These are phyloP conservation scores for Entonaema liquescens DNA, from an alignment of 495 filamentous ascomycete genomes.

Conservation along the genomic window DNA sequence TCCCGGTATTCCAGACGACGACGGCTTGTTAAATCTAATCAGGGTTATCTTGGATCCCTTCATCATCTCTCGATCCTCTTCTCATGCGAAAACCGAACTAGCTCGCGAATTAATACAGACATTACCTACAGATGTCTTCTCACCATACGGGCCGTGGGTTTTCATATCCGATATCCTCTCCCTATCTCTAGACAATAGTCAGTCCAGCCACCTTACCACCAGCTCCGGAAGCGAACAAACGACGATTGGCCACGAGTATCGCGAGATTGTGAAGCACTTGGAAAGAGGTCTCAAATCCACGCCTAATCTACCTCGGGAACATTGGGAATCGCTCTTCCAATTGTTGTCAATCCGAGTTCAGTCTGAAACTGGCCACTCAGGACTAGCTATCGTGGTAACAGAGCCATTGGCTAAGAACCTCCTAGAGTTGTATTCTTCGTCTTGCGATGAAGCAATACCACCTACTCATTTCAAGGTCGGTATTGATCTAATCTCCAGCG, in stretches of 20 bases:
- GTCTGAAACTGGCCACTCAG: conserved; percentile 71
- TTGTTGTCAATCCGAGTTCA: conserved; percentile 65
- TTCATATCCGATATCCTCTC: conserved; percentile 49
- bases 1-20: conserved; percentile 53
- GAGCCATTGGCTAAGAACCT: conserved; percentile 74
- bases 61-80: conserved; percentile 31
- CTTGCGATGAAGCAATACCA: conserved; percentile 2
- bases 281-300: conserved; percentile 66
- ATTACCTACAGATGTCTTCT: conserved; percentile 50
- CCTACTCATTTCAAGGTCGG: conserved; percentile 45
- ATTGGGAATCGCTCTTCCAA: conserved; percentile 70
- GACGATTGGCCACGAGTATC: conserved; percentile 66
- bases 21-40: conserved; percentile 53
- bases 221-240: conserved; percentile 47
- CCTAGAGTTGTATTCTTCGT: conserved; percentile 33
- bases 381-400: conserved; percentile 66
- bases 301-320: conserved; percentile 53
- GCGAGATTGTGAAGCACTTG: conserved; percentile 73
- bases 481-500: conserved; percentile 48
- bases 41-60: conserved; percentile 56
- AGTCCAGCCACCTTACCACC: conserved; percentile 46
- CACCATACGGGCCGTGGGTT: conserved; percentile 53
- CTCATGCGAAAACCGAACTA: conserved; percentile 52
- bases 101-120: conserved; percentile 52
- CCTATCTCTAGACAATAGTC: conserved; percentile 42